Evolutionary conservation across 164 flowering plant species (phyloP).

Genomic region (Stephania japonica): DNA sequence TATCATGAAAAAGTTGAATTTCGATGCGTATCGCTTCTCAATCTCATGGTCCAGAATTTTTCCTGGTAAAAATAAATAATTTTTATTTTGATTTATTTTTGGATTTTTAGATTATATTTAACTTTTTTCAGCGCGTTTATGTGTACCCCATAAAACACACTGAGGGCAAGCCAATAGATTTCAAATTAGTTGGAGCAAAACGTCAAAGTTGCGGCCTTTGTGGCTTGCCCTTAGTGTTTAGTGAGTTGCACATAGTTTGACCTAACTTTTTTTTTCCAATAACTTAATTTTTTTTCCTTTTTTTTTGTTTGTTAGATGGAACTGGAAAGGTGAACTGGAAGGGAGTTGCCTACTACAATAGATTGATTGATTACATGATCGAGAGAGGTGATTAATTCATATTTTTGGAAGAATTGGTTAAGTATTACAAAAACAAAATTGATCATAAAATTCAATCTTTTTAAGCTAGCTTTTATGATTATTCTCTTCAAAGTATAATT

Average conservation of each 20-base stretch:
- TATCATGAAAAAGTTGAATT: constrained; percentile 24
- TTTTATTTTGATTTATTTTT: background rate
- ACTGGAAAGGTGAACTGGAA: constrained; percentile 28
- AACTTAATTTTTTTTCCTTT: background rate
- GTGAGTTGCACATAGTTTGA: background rate
- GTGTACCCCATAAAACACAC: too few species aligned
- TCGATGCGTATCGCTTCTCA: constrained; percentile 42
- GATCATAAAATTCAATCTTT: too few species aligned
- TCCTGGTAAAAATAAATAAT: constrained; percentile 19
- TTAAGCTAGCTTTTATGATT: too few species aligned
- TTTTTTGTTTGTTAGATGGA: constrained; percentile 23
- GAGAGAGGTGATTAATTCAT: constrained; percentile 16
- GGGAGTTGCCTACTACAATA: constrained; percentile 37
- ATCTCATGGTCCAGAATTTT: constrained; percentile 49
- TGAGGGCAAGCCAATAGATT: too few species aligned
- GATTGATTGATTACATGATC: constrained; percentile 29
- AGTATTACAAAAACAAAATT: too few species aligned
- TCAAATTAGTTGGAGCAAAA: too few species aligned
- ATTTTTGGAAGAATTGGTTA: too few species aligned
- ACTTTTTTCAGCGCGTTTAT: too few species aligned
- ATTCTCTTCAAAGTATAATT: too few species aligned
- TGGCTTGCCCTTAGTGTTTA: too few species aligned
- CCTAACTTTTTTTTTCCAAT: background rate
- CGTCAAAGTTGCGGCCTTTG: too few species aligned
- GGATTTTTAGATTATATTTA: too few species aligned